phyloP scores from a whole-genome alignment of 148 eudicot genomes.

The Rhododendron molle region DNA sequence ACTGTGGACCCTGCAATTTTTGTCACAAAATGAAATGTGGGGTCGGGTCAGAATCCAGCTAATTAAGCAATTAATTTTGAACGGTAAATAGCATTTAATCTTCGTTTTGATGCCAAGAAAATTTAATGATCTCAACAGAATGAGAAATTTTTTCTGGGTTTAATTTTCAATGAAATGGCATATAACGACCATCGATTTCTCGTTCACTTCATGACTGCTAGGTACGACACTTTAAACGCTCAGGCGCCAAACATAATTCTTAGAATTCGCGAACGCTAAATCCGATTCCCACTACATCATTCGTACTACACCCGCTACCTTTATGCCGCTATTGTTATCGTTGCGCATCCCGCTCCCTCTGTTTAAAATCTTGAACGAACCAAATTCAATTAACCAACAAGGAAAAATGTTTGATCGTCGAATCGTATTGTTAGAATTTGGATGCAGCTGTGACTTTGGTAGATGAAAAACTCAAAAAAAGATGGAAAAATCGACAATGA shows the following conservation, averaged over 20 bases:
- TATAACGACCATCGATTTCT: no score
- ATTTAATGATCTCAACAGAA: neutral
- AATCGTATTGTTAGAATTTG: neutral
- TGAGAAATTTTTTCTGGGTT: neutral
- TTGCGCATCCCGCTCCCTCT: no score
- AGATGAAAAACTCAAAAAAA: neutral
- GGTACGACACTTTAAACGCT: no score
- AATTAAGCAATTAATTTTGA: neutral
- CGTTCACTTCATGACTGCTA: no score
- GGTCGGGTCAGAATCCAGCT: neutral
- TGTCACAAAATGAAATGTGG: neutral
- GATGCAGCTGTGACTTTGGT: neutral
- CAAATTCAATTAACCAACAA: neutral
- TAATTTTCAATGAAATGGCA: no score
- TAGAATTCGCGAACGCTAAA: no score
- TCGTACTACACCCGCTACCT: neutral
- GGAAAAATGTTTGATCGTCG: neutral
- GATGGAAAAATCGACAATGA: neutral
- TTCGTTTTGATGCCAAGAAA: neutral
- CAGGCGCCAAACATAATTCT: neutral
- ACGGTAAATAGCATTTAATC: neutral
- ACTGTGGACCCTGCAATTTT: slow-evolving; percentile 18
- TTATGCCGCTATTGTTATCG: neutral
- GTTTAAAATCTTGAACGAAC: no score
- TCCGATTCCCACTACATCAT: neutral